Percentiles rank a stretch among this genome's conserved stretches.
Conservation (phyloP, 1,284 basidiomycete genomes). For the Malassezia obtusa region DNA sequence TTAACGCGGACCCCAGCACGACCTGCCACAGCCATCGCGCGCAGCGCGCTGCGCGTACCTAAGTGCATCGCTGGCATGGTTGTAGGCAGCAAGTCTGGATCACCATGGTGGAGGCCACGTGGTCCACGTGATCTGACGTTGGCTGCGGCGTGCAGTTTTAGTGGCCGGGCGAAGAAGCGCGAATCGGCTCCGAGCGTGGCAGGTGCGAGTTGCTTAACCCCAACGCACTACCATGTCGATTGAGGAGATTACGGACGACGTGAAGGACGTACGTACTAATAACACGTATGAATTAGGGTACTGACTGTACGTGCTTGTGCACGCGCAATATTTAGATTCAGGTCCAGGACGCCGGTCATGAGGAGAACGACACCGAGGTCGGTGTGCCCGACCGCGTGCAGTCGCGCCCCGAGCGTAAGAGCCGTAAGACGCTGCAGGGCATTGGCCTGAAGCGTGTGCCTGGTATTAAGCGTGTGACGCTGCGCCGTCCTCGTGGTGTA, state of each 20-base stretch:
- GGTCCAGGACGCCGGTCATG: conserved; percentile 56
- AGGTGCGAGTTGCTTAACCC: not conserved
- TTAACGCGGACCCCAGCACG: too few species aligned
- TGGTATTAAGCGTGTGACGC: conserved; percentile 86
- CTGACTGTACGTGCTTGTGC: not conserved
- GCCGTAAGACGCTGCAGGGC: conserved; percentile 44
- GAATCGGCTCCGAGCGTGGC: not conserved
- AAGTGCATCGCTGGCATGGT: not conserved
- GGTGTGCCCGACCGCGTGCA: conserved; percentile 84
- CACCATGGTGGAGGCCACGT: conserved; percentile 4
- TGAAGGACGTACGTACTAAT: conserved; percentile 52
- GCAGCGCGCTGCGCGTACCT: not conserved
- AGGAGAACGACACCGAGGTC: conserved; percentile 55
- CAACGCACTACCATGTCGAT: conserved; percentile 55
- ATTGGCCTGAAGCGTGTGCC: conserved; percentile 64
- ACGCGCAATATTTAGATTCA: conserved; percentile 23
- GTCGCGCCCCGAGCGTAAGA: conserved; percentile 51
- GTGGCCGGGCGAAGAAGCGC: conserved; percentile 5
- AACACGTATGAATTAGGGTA: not conserved
- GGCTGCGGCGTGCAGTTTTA: conserved; percentile 18
- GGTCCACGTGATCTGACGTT: conserved; percentile 13
- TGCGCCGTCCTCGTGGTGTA: conserved; percentile 87
- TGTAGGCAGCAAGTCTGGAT: not conserved
- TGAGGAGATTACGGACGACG: conserved; percentile 62
- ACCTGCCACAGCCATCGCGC: too few species aligned